These are phyloP conservation scores for Catharanthus roseus DNA, from an alignment of 257 asterid genomes.

Conservation along the genomic window DNA sequence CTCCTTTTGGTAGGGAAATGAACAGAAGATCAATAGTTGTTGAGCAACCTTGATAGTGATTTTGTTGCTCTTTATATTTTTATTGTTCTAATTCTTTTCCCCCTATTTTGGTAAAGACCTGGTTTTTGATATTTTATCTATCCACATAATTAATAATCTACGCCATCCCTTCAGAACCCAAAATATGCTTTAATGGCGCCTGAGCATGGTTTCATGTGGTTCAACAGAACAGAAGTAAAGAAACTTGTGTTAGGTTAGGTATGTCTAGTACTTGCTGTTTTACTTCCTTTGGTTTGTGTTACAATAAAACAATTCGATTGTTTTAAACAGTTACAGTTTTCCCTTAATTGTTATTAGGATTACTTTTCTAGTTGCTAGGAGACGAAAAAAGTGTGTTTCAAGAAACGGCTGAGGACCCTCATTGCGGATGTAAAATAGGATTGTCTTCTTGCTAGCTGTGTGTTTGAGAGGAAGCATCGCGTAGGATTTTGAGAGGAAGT, in stretches of 20 bases:
- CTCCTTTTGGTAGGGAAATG: not conserved
- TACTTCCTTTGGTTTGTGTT: not conserved
- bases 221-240: not conserved
- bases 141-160: not conserved
- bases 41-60: not conserved
- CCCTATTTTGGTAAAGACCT: not conserved
- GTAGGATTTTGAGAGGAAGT: not conserved
- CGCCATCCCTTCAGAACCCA: not conserved
- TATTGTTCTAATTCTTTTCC: no score
- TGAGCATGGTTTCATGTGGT: not conserved
- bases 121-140: not conserved
- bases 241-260: not conserved
- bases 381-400: not conserved
- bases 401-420: not conserved
- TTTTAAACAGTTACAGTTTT: not conserved
- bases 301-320: not conserved
- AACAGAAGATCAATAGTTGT: not conserved
- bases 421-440: not conserved
- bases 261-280: not conserved
- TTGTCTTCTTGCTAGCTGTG: not conserved
- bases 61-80: not conserved
- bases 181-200: not conserved
- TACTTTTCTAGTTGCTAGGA: not conserved
- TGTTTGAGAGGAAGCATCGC: not conserved
- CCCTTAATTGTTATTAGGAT: not conserved